A percentile compares a stretch with the other conserved stretches of the same genome.
Evolutionary conservation across 768 basidiomycete species (phyloP).

Genomic region (Rhizopogon rudus): DNA sequence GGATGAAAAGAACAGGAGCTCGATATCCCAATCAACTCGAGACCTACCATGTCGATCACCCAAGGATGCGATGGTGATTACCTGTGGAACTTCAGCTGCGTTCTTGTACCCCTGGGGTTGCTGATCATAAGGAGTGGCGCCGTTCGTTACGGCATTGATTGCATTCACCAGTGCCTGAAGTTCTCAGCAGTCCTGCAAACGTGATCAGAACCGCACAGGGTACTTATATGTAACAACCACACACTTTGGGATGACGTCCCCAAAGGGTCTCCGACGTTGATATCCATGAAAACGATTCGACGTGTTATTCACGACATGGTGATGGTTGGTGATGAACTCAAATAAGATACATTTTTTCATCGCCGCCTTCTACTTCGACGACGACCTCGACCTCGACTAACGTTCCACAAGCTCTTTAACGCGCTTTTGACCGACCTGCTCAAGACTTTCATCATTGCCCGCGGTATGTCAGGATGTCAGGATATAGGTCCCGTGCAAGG

Average conservation of each 20-base stretch:
- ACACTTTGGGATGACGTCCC: conserved; percentile 92
- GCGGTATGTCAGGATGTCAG: background rate
- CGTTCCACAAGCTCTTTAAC: background rate
- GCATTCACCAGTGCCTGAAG: conserved; percentile 96
- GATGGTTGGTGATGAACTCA: background rate
- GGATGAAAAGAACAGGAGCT: background rate
- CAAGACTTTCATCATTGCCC: background rate
- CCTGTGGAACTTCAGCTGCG: conserved; percentile 92
- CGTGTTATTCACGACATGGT: conserved; percentile 49
- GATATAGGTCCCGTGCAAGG: background rate
- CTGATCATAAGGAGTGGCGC: conserved; percentile 40
- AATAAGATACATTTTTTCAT: background rate
- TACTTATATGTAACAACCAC: conserved; percentile 19
- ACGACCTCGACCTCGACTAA: background rate
- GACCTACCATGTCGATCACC: background rate
- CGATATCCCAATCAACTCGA: background rate
- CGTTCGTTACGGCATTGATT: conserved; percentile 16
- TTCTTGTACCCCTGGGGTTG: conserved; percentile 89
- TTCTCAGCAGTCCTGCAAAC: conserved; percentile 87
- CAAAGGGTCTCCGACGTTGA: conserved; percentile 97
- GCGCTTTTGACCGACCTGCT: background rate
- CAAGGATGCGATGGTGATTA: conserved; percentile 29
- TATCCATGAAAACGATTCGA: conserved; percentile 95
- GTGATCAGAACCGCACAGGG: background rate
- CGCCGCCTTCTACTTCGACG: background rate